Percentiles rank a stretch among this genome's conserved stretches.
Evolutionary conservation across 106 monocot species (phyloP).

Genomic region (Acorus calamus): DNA sequence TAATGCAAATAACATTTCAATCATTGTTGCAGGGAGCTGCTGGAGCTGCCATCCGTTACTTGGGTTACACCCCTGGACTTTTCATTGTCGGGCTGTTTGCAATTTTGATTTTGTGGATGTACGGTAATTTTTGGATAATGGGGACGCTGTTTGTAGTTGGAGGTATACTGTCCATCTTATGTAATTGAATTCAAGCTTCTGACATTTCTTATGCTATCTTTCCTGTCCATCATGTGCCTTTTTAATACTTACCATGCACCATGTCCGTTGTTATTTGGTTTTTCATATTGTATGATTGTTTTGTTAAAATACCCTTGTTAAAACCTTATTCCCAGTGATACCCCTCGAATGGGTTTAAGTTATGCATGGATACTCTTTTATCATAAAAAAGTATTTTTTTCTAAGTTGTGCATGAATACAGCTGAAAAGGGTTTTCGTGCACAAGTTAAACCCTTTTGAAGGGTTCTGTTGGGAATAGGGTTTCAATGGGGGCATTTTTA

Average conservation of each 20-base stretch:
- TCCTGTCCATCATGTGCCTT: no score
- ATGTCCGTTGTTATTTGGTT: no score
- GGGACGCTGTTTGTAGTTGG: conserved; percentile 61
- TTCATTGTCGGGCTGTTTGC: conserved; percentile 75
- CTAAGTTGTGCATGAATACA: not conserved
- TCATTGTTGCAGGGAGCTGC: conserved; percentile 58
- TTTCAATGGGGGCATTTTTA: no score
- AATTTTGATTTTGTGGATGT: conserved; percentile 81
- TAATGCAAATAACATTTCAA: not conserved
- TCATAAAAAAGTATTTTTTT: not conserved
- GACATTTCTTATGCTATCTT: no score
- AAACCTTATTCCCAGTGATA: no score
- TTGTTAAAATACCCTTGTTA: no score
- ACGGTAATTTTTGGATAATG: conserved; percentile 73
- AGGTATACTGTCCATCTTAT: conserved; percentile 40
- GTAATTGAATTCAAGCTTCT: not conserved
- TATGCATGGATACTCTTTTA: not conserved
- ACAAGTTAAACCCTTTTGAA: no score
- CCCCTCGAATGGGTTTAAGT: no score
- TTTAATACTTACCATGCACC: no score
- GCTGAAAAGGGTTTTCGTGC: no score
- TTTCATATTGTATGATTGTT: no score
- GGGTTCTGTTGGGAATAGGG: no score
- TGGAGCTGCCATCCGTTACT: conserved; percentile 37
- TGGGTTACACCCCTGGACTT: conserved; percentile 65